Evolutionary conservation across 2,329 filamentous ascomycete genomes (phyloP).

Genomic region (Xylaria sp.): DNA sequence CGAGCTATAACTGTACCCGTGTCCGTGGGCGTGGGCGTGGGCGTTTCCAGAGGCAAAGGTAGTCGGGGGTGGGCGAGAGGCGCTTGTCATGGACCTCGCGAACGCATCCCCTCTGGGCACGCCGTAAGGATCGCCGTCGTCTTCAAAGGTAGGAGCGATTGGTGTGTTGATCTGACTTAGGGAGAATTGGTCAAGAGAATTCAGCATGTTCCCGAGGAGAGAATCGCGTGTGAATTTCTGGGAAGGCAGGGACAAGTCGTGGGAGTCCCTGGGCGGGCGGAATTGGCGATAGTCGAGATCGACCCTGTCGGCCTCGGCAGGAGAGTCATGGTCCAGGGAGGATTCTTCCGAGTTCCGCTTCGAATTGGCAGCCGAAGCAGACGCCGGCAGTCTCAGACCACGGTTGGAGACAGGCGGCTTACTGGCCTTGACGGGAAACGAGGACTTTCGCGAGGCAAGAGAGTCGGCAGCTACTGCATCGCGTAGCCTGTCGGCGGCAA

Average conservation of each 20-base stretch:
- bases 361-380: conserved; percentile 40
- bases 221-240: conserved; percentile 85
- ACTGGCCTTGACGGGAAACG: conserved; percentile 48
- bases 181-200: conserved; percentile 88
- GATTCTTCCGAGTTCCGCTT: conserved; percentile 47
- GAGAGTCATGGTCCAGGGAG: conserved; percentile 48
- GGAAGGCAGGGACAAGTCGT: conserved; percentile 85
- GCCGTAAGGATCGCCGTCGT: conserved; percentile 49
- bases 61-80: conserved; percentile 42
- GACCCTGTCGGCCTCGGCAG: conserved; percentile 47
- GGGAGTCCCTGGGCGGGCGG: conserved; percentile 69
- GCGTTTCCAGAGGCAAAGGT: conserved; percentile 35
- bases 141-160: conserved; percentile 51
- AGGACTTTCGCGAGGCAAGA: conserved; percentile 46
- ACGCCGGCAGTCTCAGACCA: conserved; percentile 47
- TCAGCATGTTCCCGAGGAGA: conserved; percentile 93
- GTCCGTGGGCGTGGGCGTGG: conserved; percentile 45
- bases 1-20: conserved; percentile 70
- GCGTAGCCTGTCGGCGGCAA: conserved; percentile 35
- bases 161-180: conserved; percentile 58
- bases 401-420: conserved; percentile 52
- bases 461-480: conserved; percentile 47
- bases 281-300: conserved; percentile 45
- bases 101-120: conserved; percentile 45
- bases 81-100: conserved; percentile 46